A percentile compares a stretch with the other conserved stretches of the same genome.
Evolutionary conservation across 1,139 yeast species (phyloP).

Genomic region (Debaryomycetaceae sp.): DNA sequence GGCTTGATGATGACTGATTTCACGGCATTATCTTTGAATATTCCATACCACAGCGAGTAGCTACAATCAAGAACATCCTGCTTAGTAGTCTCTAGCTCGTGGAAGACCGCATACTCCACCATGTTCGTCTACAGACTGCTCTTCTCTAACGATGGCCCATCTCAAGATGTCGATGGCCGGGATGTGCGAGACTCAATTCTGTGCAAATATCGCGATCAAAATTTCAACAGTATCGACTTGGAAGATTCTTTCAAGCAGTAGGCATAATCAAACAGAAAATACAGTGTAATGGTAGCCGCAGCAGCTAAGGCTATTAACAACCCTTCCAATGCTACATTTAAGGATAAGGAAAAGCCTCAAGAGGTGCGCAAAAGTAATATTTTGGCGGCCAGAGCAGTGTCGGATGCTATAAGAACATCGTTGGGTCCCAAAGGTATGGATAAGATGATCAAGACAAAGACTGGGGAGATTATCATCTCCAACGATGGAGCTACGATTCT

Average conservation of each 20-base stretch:
- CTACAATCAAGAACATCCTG: conserved; percentile 63
- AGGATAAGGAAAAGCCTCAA: conserved; percentile 94
- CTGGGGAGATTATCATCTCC: conserved; percentile 90
- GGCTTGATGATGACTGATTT: conserved; percentile 58
- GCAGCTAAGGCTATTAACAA: conserved; percentile 10
- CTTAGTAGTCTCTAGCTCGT: conserved; percentile 36
- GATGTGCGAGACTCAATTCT: not conserved
- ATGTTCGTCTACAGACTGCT: not conserved
- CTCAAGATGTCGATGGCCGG: not conserved
- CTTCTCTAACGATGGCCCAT: not conserved
- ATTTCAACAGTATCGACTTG: conserved; percentile 1
- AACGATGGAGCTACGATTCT: conserved; percentile 97
- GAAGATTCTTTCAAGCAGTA: not conserved
- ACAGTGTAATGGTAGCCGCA: not conserved
- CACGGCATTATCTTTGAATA: conserved; percentile 49
- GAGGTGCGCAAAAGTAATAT: conserved; percentile 94
- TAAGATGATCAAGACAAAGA: conserved; percentile 93
- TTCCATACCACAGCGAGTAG: conserved; percentile 69
- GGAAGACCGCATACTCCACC: conserved; percentile 21
- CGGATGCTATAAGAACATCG: conserved; percentile 96
- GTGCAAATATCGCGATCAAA: conserved; percentile 3
- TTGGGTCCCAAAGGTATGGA: conserved; percentile 99
- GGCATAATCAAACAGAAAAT: not conserved
- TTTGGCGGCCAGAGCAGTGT: conserved; percentile 94
- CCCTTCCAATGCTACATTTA: conserved; percentile 86